Evolutionary conservation across 106 monocot species (phyloP).

Genomic region (Ottelia alismoides): DNA sequence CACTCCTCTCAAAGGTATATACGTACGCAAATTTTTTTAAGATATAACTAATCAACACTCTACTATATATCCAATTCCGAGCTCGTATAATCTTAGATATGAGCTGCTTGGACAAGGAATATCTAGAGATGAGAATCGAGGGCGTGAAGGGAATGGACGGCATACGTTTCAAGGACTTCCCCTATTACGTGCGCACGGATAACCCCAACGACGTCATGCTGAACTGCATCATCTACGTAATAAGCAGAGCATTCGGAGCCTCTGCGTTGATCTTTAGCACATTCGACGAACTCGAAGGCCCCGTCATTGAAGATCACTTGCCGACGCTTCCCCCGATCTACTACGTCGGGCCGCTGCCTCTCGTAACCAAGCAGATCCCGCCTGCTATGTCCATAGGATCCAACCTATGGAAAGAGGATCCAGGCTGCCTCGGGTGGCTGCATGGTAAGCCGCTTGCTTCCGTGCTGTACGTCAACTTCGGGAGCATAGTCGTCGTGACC

Average conservation of each 20-base stretch:
- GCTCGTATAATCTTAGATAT: too few species aligned
- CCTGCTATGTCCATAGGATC: not conserved
- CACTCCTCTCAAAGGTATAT: not conserved
- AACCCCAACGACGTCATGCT: not conserved
- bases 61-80: not conserved
- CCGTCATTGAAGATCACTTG: not conserved
- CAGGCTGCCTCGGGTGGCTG: slow-evolving; percentile 3
- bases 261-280: slow-evolving; percentile 7
- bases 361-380: not conserved
- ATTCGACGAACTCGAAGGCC: slow-evolving; percentile 1
- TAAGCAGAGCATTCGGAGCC: not conserved
- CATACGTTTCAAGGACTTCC: slow-evolving; percentile 3
- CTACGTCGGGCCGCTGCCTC: slow-evolving; percentile 3
- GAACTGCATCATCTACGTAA: not conserved
- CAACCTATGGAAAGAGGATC: slow-evolving; percentile 9
- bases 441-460: not conserved
- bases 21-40: too few species aligned
- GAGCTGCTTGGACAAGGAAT: not conserved
- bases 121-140: not conserved
- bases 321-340: slow-evolving; percentile 1
- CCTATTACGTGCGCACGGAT: not conserved
- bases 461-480: slow-evolving; percentile 6
- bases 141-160: not conserved
- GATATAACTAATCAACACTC: too few species aligned
- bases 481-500: slow-evolving; percentile 2